Evolutionary conservation across 805 yeast genomes (phyloP), one percentile per base, ranked within the genome.

Genomic region (Candida koratica): DNA sequence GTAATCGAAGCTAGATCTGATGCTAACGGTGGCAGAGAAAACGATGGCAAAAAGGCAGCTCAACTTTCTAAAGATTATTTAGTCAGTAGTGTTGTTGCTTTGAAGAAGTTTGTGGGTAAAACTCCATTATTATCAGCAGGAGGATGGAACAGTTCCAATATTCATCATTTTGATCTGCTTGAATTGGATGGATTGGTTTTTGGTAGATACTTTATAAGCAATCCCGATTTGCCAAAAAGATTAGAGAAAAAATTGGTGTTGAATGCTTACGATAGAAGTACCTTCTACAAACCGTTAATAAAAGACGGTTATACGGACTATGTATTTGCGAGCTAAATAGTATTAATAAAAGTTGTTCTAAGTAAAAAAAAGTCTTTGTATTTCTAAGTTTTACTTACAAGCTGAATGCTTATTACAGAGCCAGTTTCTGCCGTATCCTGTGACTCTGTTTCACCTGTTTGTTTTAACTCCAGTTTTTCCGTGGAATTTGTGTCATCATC

Each of bases 11-110:
- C 34, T 1, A 38, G 41, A 25, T 34, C 41, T 13, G 46, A 45
- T 29, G 46, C 44, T 10, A 45, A 45, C 28, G 46, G 44, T n/a
- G 46, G 46, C 8, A 33, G 43, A 29, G 44, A 40, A 27, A 37
- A 38, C n/a, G 48, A 45, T 28, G 31, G 26, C 13, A 17, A 29
- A 12, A 36, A 33, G 16, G 13, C 20, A 3, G 17, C 23, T 10
- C 3, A 17, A 13, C 17, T 39, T 8, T 15, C 17, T 7, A 20
- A 10, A 6, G 24, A 26, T 7, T 17, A 14, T 17, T 15, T 32
- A 8, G 16, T 22, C 6, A 26, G 31, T 20, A 36, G 36, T 25
- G 42, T 33, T 28, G 9, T 13, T 1, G 10, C 10, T 17, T 16
- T 44, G 10, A 41, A 32, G 27, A 6, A 8, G 7, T 5, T 3